A percentile compares a stretch with the other conserved stretches of the same genome.
Evolutionary conservation across 345 rosid species (phyloP).

Genomic region (Corchorus olitorius): DNA sequence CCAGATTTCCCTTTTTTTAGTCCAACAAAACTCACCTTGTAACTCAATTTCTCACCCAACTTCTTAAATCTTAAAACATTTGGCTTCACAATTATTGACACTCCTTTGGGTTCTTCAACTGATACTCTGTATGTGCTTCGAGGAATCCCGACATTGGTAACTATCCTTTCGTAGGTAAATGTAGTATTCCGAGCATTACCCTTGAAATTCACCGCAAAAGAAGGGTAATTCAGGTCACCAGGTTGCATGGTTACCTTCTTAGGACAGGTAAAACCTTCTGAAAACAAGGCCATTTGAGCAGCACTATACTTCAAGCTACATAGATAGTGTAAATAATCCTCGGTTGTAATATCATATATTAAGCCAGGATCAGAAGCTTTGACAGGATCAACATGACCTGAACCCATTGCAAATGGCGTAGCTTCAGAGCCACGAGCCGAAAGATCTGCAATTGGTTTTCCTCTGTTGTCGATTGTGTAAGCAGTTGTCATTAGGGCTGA

Average conservation of each 20-base stretch:
- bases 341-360: background rate
- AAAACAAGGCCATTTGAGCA: background rate
- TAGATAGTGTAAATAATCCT: background rate
- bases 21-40: conserved; percentile 46
- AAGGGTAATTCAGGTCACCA: conserved; percentile 59
- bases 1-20: conserved; percentile 11
- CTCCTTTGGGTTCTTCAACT: conserved; percentile 47
- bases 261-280: conserved; percentile 32
- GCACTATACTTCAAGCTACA: conserved; percentile 1
- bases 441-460: background rate
- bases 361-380: conserved; percentile 21
- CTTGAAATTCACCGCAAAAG: conserved; percentile 49
- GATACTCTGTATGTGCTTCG: conserved; percentile 33
- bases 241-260: conserved; percentile 17
- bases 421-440: background rate
- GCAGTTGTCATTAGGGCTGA: conserved; percentile 41
- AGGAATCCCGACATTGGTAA: conserved; percentile 49
- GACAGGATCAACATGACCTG: conserved; percentile 20
- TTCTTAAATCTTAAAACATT: conserved; percentile 35
- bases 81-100: conserved; percentile 43
- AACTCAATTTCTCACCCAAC: conserved; percentile 53
- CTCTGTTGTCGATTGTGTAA: background rate
- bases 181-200: conserved; percentile 5
- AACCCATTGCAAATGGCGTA: conserved; percentile 7
- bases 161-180: conserved; percentile 34